Evolutionary conservation across 441 rosid species (phyloP).

Genomic region (Omphalea diandra): DNA sequence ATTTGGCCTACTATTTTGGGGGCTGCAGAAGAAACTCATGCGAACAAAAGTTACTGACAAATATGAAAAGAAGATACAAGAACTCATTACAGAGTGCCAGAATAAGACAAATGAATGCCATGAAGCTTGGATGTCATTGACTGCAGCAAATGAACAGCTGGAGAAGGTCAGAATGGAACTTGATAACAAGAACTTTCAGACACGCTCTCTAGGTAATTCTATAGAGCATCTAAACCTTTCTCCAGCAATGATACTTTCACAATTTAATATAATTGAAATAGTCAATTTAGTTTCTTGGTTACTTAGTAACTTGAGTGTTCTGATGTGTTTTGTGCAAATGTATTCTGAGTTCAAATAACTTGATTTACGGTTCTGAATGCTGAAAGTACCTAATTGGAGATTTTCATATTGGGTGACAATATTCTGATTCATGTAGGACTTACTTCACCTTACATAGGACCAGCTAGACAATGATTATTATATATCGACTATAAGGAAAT

Average conservation of each 20-base stretch:
- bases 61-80: slow-evolving; percentile 81
- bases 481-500: neutral
- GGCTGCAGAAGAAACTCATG: slow-evolving; percentile 69
- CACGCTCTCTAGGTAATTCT: slow-evolving; percentile 67
- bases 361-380: neutral
- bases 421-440: neutral
- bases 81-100: slow-evolving; percentile 57
- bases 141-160: slow-evolving; percentile 76
- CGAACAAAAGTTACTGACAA: slow-evolving; percentile 66
- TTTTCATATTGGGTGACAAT: neutral
- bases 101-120: slow-evolving; percentile 82
- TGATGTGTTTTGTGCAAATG: neutral
- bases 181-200: slow-evolving; percentile 61
- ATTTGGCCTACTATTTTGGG: slow-evolving; percentile 23
- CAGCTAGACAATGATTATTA: neutral
- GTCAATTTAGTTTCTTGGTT: neutral
- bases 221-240: neutral
- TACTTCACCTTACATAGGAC: neutral
- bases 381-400: neutral
- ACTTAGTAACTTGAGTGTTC: neutral
- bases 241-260: neutral
- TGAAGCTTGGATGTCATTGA: slow-evolving; percentile 93
- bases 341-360: neutral
- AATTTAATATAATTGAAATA: neutral
- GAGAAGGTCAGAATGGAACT: slow-evolving; percentile 87